phyloP scores from a whole-genome alignment of 371 early-diverging fungal species.

The Rhizomucor miehei region DNA sequence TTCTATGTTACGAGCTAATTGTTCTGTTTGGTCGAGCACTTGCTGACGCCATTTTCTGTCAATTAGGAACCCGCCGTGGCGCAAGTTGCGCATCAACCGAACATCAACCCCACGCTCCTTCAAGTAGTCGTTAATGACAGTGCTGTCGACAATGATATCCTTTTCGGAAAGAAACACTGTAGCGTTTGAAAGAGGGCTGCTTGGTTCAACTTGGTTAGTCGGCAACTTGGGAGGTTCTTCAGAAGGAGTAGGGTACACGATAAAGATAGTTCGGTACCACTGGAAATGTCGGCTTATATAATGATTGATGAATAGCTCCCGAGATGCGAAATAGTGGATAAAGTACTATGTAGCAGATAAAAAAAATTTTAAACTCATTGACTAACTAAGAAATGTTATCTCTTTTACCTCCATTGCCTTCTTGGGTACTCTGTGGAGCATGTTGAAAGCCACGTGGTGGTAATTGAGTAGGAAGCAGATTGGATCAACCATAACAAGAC shows the following conservation, averaged over 20 bases:
- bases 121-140: slow-evolving; percentile 32
- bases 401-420: slow-evolving; percentile 43
- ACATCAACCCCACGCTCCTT: slow-evolving; percentile 16
- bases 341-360: slow-evolving; percentile 47
- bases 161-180: slow-evolving; percentile 42
- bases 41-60: slow-evolving; percentile 33
- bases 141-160: slow-evolving; percentile 45
- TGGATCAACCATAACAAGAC: slow-evolving; percentile 63
- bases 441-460: slow-evolving; percentile 63
- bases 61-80: slow-evolving; percentile 51
- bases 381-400: no score
- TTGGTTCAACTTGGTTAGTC: slow-evolving; percentile 6
- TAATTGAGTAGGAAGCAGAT: slow-evolving; percentile 66
- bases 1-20: slow-evolving; percentile 23
- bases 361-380: no score
- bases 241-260: slow-evolving; percentile 17
- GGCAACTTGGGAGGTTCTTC: neutral
- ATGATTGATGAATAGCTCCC: slow-evolving; percentile 63
- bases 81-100: slow-evolving; percentile 39
- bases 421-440: slow-evolving; percentile 59
- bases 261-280: slow-evolving; percentile 58
- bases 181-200: slow-evolving; percentile 20
- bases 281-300: slow-evolving; percentile 63
- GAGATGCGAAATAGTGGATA: slow-evolving; percentile 56
- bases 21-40: slow-evolving; percentile 23